Conservation (phyloP, 371 early-diverging fungal genomes). For the Saksenaea oblongispora region DNA sequence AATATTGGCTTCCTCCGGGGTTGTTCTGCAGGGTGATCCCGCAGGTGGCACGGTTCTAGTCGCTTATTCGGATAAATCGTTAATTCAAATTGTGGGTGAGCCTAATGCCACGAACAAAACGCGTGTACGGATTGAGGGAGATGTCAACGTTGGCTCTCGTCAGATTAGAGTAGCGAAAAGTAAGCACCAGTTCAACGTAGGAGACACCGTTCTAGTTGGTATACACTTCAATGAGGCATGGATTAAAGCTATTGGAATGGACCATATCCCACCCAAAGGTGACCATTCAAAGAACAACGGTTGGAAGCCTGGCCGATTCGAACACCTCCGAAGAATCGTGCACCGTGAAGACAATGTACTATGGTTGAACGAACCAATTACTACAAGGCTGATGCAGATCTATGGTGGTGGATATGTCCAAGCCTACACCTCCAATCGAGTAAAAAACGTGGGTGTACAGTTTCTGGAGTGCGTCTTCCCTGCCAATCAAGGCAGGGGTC, state of each 20-base stretch:
- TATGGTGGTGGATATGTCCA: constrained; percentile 49
- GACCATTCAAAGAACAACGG: constrained; percentile 42
- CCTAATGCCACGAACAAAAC: constrained; percentile 27
- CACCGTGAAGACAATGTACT: constrained; percentile 24
- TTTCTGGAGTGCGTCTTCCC: constrained; percentile 43
- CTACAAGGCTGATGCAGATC: constrained; percentile 27
- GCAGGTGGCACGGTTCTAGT: constrained; percentile 43
- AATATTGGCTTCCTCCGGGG: constrained; percentile 33
- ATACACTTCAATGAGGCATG: constrained; percentile 43
- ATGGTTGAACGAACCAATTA: constrained; percentile 45
- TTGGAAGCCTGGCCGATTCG: constrained; percentile 40
- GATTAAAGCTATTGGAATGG: constrained; percentile 50
- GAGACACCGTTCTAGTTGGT: constrained; percentile 42
- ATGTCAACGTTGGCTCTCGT: constrained; percentile 38
- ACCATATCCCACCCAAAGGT: constrained; percentile 44
- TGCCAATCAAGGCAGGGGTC: constrained; percentile 33
- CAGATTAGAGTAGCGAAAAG: constrained; percentile 10
- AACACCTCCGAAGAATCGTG: constrained; percentile 22
- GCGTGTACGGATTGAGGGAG: constrained; percentile 36
- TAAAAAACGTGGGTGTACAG: constrained; percentile 40
- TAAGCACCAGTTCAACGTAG: constrained; percentile 17
- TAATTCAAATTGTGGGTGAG: constrained; percentile 23
- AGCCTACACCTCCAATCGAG: constrained; percentile 33
- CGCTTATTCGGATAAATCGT: constrained; percentile 17
- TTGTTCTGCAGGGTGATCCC: constrained; percentile 47